Conservation (phyloP, 768 basidiomycete species). For the Russula compacta region DNA sequence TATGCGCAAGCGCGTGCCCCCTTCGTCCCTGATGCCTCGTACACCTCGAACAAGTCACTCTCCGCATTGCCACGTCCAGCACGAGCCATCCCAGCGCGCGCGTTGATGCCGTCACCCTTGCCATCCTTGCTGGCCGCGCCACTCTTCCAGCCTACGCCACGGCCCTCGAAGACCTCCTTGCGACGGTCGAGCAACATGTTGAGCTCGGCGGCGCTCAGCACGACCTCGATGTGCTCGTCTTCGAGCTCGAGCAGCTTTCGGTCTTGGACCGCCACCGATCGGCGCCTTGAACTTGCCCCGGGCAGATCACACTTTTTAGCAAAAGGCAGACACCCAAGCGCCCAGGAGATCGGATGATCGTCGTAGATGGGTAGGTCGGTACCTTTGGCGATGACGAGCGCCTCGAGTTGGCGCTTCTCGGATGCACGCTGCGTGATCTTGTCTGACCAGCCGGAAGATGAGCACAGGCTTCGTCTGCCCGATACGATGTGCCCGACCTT, state of each 20-base stretch:
- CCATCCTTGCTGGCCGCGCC: conserved; percentile 24
- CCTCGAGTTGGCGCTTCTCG: too few species aligned
- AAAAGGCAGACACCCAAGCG: too few species aligned
- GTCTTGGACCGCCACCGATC: conserved; percentile 33
- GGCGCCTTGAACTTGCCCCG: conserved; percentile 80
- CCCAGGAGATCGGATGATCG: background rate
- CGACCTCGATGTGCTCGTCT: conserved; percentile 84
- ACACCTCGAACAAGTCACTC: conserved; percentile 66
- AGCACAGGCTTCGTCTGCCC: conserved; percentile 89
- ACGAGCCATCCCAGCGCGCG: too few species aligned
- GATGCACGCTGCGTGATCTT: conserved; percentile 87
- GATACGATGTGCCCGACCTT: conserved; percentile 92
- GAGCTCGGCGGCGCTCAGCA: conserved; percentile 68
- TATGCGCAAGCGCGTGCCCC: conserved; percentile 59
- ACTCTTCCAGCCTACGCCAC: conserved; percentile 69
- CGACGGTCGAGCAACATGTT: conserved; percentile 73
- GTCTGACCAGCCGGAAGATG: conserved; percentile 79
- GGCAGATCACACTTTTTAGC: background rate
- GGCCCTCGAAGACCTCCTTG: conserved; percentile 59
- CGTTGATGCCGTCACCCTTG: too few species aligned
- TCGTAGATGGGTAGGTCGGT: background rate
- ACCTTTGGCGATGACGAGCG: conserved; percentile 96
- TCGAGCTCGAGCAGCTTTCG: conserved; percentile 67
- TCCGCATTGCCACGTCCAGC: conserved; percentile 24
- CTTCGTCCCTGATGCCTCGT: conserved; percentile 54